phyloP scores from a whole-genome alignment of 169 alveolate species.

The Eimeria maxima region DNA sequence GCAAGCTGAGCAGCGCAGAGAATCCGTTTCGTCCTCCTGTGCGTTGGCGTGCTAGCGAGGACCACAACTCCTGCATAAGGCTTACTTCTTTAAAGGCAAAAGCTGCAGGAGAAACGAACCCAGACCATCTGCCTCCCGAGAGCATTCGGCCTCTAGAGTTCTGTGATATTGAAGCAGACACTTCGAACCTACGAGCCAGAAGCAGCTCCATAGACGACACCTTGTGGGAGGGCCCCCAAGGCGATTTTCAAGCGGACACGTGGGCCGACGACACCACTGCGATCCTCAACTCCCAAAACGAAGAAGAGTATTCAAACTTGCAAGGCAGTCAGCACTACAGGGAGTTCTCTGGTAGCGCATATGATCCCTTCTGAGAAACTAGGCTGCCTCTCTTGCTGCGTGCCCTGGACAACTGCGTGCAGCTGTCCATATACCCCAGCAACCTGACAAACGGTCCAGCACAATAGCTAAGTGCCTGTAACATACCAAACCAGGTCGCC shows the following conservation, averaged over 20 bases:
- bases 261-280: conserved; percentile 27
- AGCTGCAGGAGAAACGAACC: background rate
- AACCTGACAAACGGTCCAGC: background rate
- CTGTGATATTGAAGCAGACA: conserved; percentile 58
- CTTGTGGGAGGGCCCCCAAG: conserved; percentile 54
- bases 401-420: background rate
- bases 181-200: background rate
- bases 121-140: background rate
- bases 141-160: conserved; percentile 49
- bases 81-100: conserved; percentile 59
- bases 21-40: conserved; percentile 32
- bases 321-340: conserved; percentile 1
- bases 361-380: background rate
- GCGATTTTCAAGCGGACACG: conserved; percentile 46
- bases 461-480: background rate
- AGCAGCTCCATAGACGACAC: background rate
- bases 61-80: conserved; percentile 7
- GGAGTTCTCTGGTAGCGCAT: background rate
- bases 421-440: background rate
- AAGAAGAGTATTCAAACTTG: background rate
- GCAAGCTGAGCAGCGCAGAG: conserved; percentile 1
- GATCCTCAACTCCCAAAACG: background rate
- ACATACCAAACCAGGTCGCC: background rate
- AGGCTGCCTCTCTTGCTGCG: background rate
- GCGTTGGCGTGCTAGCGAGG: conserved; percentile 45